Evolutionary conservation across 768 basidiomycete species (phyloP), one percentile per base, ranked within the genome.

Genomic region (Daedalea quercina): DNA sequence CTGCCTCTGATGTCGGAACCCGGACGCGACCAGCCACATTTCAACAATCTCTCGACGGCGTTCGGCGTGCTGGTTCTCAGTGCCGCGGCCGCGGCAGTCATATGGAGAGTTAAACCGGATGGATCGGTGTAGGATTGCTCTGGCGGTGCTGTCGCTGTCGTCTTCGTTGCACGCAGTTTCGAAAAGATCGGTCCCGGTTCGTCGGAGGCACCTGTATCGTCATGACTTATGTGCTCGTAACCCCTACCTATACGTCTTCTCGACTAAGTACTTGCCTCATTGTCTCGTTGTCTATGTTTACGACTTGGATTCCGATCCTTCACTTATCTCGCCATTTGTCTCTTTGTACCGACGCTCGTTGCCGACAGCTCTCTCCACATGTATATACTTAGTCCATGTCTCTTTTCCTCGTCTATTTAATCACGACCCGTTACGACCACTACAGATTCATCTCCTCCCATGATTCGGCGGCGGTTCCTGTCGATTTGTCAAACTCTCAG

Each of bases 21-120:
- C 23, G n/a, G 17, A 22, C 23, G 51, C 44, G 54, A 54, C 44
- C 65, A 65, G 66, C 60, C 66, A 25, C 64, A 64, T 22, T 26
- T 69, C 28, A 47, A 56, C 55, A 64, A 54, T 44, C 49, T 70
- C 58, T 81, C 58, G 52, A 75, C 84, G 1, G 84, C 81, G 4
- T 67, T 85, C 2, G 85, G 85, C 3, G 79, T 87, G 8, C 63
- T 87, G 17, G 74, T 89, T 3, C 66, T 89, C 25, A 75, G 82
- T 47, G 77, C 85, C 8, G 84, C 83, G 3, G 84, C 87, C 2
- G 84, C 79, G 12, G 86, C 85, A 7, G 85, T 89, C 47, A 68
- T 86, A 60, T 87, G 85, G 84, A 76, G 82, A 56, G 81, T 86
- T 25, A 81, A 80, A 55, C 71, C 72, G 31, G 73, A 75, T 26